Evolutionary conservation across 2,329 filamentous ascomycete genomes (phyloP).

Genomic region (Cladosporium oxysporum): DNA sequence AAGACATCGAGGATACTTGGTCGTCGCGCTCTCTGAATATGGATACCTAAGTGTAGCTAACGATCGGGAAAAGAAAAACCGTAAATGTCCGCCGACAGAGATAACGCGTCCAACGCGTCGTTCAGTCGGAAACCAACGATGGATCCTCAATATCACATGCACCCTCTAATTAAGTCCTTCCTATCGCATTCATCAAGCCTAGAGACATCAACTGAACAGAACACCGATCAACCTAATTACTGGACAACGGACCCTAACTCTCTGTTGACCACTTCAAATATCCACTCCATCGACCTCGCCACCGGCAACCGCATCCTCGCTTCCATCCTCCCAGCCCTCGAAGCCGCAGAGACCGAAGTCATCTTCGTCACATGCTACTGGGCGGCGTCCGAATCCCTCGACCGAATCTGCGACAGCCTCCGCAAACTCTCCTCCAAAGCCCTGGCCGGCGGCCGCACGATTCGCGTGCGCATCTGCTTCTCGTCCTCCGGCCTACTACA

Average conservation of each 20-base stretch:
- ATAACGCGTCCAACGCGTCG: not conserved
- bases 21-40: not conserved
- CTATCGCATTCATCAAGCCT: not conserved
- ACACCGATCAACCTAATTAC: conserved; percentile 20
- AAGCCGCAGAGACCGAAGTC: conserved; percentile 62
- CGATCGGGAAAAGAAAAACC: not conserved
- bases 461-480: conserved; percentile 72
- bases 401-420: conserved; percentile 60
- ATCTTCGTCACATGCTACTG: conserved; percentile 83
- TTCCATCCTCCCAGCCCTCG: conserved; percentile 61
- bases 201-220: not conserved
- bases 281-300: conserved; percentile 44
- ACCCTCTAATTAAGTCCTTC: conserved; percentile 8
- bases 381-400: conserved; percentile 65
- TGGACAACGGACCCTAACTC: conserved; percentile 14
- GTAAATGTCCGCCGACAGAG: not conserved
- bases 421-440: conserved; percentile 58
- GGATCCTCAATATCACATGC: not conserved
- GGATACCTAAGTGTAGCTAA: not conserved
- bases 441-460: conserved; percentile 34
- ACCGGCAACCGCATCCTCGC: conserved; percentile 48
- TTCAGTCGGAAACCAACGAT: too few relatives aligned
- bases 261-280: conserved; percentile 35
- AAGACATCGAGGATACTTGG: not conserved
- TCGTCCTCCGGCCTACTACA: conserved; percentile 73